Evolutionary conservation across 2,329 filamentous ascomycete species (phyloP).

Genomic region (Sclerotiophoma versabilis): DNA sequence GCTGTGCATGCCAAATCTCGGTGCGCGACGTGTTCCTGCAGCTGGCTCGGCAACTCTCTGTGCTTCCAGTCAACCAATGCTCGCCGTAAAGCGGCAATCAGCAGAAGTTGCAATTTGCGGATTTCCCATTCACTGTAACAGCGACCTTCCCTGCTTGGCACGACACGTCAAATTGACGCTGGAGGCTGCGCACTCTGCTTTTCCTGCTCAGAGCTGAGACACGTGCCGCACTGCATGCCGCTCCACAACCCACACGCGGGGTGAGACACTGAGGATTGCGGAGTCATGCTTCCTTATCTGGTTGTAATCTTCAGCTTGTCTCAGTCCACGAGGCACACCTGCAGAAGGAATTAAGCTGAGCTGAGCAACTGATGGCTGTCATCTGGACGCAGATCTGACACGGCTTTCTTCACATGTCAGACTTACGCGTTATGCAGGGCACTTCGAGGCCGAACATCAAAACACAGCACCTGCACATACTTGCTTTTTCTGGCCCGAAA

Average conservation of each 20-base stretch:
- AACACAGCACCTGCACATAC: no score
- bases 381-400: conserved; percentile 6
- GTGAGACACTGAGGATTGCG: conserved; percentile 18
- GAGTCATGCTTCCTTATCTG: conserved; percentile 14
- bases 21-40: conserved; percentile 18
- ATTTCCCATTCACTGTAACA: conserved; percentile 3
- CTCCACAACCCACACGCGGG: conserved; percentile 9
- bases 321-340: conserved; percentile 24
- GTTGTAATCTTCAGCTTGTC: conserved; percentile 7
- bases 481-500: no score
- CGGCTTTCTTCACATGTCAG: conserved; percentile 19
- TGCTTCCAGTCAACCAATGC: not conserved
- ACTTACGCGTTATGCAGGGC: not conserved
- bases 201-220: conserved; percentile 3
- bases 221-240: conserved; percentile 8
- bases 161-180: not conserved
- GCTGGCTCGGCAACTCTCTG: conserved; percentile 1
- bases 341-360: conserved; percentile 18
- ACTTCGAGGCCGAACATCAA: not conserved
- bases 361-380: conserved; percentile 5
- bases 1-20: conserved; percentile 7
- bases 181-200: not conserved
- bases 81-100: conserved; percentile 1
- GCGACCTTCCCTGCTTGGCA: conserved; percentile 2
- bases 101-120: not conserved